phyloP scores from a whole-genome alignment of 106 monocot genomes.

The Dendrobium huoshanense region DNA sequence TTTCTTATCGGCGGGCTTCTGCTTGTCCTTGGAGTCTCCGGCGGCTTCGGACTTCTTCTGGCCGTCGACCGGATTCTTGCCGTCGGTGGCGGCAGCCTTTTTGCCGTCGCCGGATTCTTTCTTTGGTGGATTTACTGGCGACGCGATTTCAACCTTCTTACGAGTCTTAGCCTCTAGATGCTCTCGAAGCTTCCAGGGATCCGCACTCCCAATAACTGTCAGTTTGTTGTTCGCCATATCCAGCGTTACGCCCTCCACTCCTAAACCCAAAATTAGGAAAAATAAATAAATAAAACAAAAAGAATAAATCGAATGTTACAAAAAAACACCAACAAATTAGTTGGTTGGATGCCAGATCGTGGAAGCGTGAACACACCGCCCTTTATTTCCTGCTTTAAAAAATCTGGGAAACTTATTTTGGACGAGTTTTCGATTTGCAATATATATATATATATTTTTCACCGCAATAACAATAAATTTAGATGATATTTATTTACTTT shows the following conservation, averaged over 20 bases:
- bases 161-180: constrained; percentile 43
- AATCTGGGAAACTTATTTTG: background rate
- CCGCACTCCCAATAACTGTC: constrained; percentile 54
- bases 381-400: background rate
- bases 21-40: background rate
- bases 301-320: too few relatives aligned
- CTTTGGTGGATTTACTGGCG: constrained; percentile 23
- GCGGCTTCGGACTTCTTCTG: background rate
- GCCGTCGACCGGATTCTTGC: too few relatives aligned
- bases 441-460: background rate
- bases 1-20: constrained; percentile 3
- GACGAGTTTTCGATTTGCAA: background rate
- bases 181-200: constrained; percentile 53
- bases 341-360: background rate
- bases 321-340: too few relatives aligned
- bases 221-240: constrained; percentile 39
- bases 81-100: constrained; percentile 1
- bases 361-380: background rate
- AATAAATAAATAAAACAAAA: too few relatives aligned
- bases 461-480: background rate
- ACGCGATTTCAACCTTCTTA: constrained; percentile 66
- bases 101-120: constrained; percentile 13
- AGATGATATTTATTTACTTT: background rate
- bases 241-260: constrained; percentile 31
- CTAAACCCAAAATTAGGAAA: constrained; percentile 11